Evolutionary conservation across 148 eudicot genomes (phyloP).

Genomic region (Chenopodium berlandieri): DNA sequence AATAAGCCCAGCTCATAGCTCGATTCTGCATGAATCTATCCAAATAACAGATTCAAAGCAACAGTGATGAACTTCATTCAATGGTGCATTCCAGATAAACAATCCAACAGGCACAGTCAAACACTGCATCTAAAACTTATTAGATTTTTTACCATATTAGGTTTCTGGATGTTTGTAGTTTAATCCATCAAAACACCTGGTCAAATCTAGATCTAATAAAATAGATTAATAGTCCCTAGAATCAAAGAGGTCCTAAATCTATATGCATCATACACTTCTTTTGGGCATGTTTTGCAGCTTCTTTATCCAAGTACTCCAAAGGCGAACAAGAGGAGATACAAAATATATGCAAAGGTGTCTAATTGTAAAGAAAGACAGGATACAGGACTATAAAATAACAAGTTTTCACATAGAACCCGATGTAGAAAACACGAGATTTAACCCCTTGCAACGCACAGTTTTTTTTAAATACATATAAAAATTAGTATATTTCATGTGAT

Average conservation of each 20-base stretch:
- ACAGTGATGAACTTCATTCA: neutral
- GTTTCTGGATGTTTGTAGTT: neutral
- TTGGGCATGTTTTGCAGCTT: neutral
- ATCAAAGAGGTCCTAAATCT: neutral
- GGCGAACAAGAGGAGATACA: neutral
- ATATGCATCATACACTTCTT: neutral
- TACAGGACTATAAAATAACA: neutral
- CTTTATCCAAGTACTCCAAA: neutral
- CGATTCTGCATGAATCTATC: neutral
- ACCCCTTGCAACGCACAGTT: no score
- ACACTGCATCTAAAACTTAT: neutral
- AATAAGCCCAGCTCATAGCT: neutral
- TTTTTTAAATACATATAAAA: no score
- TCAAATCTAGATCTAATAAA: neutral
- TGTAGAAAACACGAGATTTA: neutral
- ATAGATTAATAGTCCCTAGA: neutral
- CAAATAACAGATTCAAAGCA: neutral
- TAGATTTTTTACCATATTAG: neutral
- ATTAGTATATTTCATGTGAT: no score
- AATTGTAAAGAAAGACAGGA: neutral
- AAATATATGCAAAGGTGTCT: neutral
- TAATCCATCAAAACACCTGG: neutral
- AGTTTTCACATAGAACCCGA: neutral
- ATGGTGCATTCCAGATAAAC: neutral
- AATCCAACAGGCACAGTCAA: neutral